These are phyloP conservation scores for Plasmodium blacklocki DNA, from an alignment of 169 alveolate genomes.

Conservation along the genomic window DNA sequence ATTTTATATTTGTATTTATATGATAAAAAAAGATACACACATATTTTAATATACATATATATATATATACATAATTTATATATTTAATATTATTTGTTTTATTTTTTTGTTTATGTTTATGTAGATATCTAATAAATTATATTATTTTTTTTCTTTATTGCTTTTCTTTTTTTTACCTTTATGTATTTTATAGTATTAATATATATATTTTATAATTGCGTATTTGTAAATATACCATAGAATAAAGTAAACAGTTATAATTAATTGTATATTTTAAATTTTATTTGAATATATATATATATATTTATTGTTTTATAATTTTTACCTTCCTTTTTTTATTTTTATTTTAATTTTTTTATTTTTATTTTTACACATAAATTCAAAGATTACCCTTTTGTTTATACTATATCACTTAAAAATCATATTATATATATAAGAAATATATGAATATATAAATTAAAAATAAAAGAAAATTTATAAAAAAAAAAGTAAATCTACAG, in stretches of 20 bases:
- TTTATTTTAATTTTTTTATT: background rate
- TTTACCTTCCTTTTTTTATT: background rate
- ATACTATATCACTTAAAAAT: too few species aligned
- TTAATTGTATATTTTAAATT: background rate
- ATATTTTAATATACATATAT: background rate
- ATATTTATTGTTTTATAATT: background rate
- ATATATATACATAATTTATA: background rate
- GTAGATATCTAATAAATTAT: too few species aligned
- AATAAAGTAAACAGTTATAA: too few species aligned
- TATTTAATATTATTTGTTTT: background rate
- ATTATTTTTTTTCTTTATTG: background rate
- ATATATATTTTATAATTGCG: background rate
- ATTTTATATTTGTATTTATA: background rate
- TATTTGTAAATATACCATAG: too few species aligned
- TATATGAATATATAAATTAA: too few species aligned
- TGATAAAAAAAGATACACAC: background rate
- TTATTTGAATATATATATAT: conserved; percentile 2
- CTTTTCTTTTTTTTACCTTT: background rate
- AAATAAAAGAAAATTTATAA: too few species aligned
- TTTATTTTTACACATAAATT: background rate
- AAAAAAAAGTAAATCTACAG: too few species aligned
- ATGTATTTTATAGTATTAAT: background rate
- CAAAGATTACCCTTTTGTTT: too few species aligned
- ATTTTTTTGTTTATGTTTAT: too few species aligned
- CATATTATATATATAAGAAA: too few species aligned